Conservation (phyloP, 805 yeast species). For the Ascoidea tarda region DNA sequence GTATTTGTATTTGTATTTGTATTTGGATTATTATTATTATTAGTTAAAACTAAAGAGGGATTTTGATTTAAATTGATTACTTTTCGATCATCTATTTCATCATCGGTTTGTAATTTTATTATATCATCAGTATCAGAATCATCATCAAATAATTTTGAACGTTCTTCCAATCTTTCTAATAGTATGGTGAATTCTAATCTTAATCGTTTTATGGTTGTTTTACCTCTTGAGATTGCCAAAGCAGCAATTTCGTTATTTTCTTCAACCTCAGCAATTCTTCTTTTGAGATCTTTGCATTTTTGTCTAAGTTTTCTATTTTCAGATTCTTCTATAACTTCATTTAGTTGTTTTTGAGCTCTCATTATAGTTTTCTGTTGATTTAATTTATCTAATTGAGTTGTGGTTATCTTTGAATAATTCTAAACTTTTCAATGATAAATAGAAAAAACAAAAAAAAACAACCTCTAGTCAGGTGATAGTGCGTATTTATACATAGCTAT, state of each 20-base stretch:
- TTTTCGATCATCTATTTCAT: conserved; percentile 2
- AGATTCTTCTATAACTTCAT: background rate
- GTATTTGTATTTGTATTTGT: background rate
- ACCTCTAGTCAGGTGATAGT: too few species aligned
- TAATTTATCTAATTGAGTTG: too few species aligned
- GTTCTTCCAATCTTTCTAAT: conserved; percentile 62
- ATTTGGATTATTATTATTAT: background rate
- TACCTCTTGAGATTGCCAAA: conserved; percentile 63
- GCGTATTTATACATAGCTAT: too few species aligned
- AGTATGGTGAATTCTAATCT: conserved; percentile 74
- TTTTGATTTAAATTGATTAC: background rate
- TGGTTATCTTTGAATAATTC: too few species aligned
- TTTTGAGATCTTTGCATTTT: conserved; percentile 60
- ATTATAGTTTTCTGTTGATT: too few species aligned
- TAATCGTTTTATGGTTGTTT: conserved; percentile 59
- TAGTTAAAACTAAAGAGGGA: background rate
- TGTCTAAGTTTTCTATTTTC: conserved; percentile 27
- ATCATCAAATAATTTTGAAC: conserved; percentile 19
- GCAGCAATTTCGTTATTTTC: conserved; percentile 65
- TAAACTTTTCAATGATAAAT: too few species aligned
- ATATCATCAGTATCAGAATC: conserved; percentile 1
- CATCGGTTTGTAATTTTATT: conserved; percentile 7
- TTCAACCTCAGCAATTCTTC: conserved; percentile 58
- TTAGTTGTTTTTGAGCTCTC: too few species aligned
- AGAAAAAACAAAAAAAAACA: too few species aligned